phyloP scores from a whole-genome alignment of 2,329 filamentous ascomycete genomes.

The Clonostachys rhizophaga region DNA sequence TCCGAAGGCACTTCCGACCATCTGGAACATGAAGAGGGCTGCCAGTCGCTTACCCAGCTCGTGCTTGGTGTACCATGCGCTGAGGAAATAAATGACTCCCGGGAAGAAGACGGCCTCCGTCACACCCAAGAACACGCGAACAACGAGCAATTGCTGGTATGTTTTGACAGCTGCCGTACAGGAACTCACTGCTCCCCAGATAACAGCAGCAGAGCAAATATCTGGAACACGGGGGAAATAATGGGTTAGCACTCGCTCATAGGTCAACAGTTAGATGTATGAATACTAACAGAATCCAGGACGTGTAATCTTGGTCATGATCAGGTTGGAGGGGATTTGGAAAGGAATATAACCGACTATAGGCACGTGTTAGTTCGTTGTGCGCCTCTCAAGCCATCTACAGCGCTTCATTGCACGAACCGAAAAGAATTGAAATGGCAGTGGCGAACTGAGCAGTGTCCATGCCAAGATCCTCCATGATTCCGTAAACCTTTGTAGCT shows the following conservation, averaged over 20 bases:
- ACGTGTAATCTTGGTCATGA: constrained; percentile 41
- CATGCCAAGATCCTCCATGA: constrained; percentile 30
- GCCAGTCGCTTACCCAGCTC: constrained; percentile 29
- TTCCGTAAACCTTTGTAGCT: constrained; percentile 29
- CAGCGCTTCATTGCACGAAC: not conserved
- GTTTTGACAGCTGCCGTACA: constrained; percentile 24
- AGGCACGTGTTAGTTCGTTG: not conserved
- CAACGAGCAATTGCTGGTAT: constrained; percentile 22
- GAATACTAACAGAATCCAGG: constrained; percentile 31
- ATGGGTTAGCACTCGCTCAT: not conserved
- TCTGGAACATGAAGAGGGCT: constrained; percentile 25
- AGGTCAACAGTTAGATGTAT: not conserved
- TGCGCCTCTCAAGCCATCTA: not conserved
- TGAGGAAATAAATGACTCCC: constrained; percentile 32
- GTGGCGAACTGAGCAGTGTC: constrained; percentile 26
- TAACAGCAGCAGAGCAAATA: constrained; percentile 21
- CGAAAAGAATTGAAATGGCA: constrained; percentile 35
- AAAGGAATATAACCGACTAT: constrained; percentile 37
- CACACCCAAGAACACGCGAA: constrained; percentile 26
- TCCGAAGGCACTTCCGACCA: constrained; percentile 39
- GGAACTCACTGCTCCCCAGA: constrained; percentile 40
- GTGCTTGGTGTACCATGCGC: constrained; percentile 30
- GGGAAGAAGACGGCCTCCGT: constrained; percentile 29
- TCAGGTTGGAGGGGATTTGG: constrained; percentile 41
- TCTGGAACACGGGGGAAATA: constrained; percentile 2